These are phyloP conservation scores for Calonectria fujianensis DNA, from an alignment of 2,329 filamentous ascomycete species.

Conservation along the genomic window DNA sequence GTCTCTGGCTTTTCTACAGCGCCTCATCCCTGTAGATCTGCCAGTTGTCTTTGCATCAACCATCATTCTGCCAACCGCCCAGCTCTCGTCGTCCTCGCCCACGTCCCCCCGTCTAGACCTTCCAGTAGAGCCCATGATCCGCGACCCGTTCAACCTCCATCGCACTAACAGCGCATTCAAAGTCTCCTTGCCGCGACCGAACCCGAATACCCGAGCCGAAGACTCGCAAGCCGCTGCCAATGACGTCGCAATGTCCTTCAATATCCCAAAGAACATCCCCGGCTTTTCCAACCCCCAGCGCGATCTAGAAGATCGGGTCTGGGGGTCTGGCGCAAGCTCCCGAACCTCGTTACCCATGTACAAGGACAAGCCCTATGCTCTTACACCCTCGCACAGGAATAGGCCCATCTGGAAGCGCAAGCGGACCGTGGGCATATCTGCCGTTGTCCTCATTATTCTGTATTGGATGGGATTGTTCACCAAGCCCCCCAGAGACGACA, in stretches of 20 bases:
- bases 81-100: not conserved
- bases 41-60: not conserved
- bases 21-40: slow-evolving; percentile 7
- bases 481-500: slow-evolving; percentile 57
- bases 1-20: slow-evolving; percentile 1
- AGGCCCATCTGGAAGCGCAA: slow-evolving; percentile 79
- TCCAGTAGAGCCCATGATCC: slow-evolving; percentile 61
- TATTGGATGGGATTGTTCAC: slow-evolving; percentile 83
- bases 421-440: slow-evolving; percentile 71
- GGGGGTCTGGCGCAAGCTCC: slow-evolving; percentile 70
- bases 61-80: not conserved
- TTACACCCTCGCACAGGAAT: slow-evolving; percentile 74
- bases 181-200: slow-evolving; percentile 67
- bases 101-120: slow-evolving; percentile 35
- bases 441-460: slow-evolving; percentile 75
- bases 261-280: slow-evolving; percentile 81
- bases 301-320: slow-evolving; percentile 79
- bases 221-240: slow-evolving; percentile 70
- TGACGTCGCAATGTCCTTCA: slow-evolving; percentile 78
- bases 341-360: slow-evolving; percentile 86
- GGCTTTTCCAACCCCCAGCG: slow-evolving; percentile 80
- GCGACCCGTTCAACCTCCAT: slow-evolving; percentile 67
- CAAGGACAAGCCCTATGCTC: slow-evolving; percentile 96
- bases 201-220: slow-evolving; percentile 66
- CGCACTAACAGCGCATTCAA: slow-evolving; percentile 67